Percentiles rank a stretch among this genome's conserved stretches.
phyloP scores from a whole-genome alignment of 1,284 basidiomycete genomes.

The Microbotryum violaceum region DNA sequence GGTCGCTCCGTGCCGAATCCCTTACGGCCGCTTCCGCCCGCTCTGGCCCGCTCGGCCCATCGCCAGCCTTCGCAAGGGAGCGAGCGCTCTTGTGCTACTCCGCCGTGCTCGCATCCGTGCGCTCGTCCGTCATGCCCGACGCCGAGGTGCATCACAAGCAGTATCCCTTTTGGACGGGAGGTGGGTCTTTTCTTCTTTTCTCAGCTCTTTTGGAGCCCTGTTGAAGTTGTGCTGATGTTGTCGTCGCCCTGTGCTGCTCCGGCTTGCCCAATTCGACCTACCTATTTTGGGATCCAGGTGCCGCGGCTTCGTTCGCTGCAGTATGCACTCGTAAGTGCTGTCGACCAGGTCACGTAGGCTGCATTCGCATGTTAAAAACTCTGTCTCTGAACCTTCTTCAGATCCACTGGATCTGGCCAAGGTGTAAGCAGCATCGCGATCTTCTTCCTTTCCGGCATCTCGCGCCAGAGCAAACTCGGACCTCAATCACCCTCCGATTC shows the following conservation, averaged over 20 bases:
- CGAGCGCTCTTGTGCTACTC: too few species aligned
- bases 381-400: background rate
- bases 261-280: background rate
- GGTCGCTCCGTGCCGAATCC: too few species aligned
- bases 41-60: too few species aligned
- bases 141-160: constrained; percentile 5
- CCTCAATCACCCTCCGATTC: too few species aligned
- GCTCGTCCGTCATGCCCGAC: too few species aligned
- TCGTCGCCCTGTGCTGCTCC: background rate
- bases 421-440: constrained; percentile 21
- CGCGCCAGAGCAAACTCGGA: too few species aligned
- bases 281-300: constrained; percentile 6
- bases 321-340: constrained; percentile 30
- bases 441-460: background rate
- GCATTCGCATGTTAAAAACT: too few species aligned
- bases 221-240: background rate
- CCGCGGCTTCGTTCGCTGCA: constrained; percentile 27
- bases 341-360: background rate
- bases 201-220: background rate
- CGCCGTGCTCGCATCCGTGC: too few species aligned
- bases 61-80: too few species aligned
- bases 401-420: constrained; percentile 36
- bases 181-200: constrained; percentile 2
- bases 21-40: too few species aligned
- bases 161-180: constrained; percentile 31